phyloP scores from a whole-genome alignment of 2,329 filamentous ascomycete genomes.

The Aureobasidium uvarum region DNA sequence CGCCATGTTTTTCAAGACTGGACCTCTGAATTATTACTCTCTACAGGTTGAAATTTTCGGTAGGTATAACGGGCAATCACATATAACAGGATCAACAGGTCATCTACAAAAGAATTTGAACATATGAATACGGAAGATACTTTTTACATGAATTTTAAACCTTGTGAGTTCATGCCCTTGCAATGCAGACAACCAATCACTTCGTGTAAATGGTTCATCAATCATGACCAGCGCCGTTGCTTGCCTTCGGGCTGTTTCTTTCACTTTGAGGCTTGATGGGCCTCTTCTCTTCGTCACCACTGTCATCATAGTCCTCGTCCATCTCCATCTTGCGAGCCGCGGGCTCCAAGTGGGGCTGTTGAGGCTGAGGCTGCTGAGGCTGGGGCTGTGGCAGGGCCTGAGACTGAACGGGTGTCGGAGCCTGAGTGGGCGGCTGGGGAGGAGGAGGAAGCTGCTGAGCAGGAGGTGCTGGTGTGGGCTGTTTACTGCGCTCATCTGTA shows the following conservation, averaged over 20 bases:
- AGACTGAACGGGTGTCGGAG: slow-evolving; percentile 46
- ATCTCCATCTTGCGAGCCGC: slow-evolving; percentile 95
- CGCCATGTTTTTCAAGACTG: too few relatives aligned
- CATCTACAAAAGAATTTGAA: too few relatives aligned
- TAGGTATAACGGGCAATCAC: too few relatives aligned
- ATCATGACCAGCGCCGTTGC: slow-evolving; percentile 22
- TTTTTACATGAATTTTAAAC: slow-evolving; percentile 9
- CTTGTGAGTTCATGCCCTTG: neutral
- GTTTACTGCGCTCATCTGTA: slow-evolving; percentile 47
- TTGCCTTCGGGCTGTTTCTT: slow-evolving; percentile 43
- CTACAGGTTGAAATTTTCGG: too few relatives aligned
- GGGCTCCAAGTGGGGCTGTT: slow-evolving; percentile 61
- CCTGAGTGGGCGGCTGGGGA: slow-evolving; percentile 46
- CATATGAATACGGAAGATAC: neutral
- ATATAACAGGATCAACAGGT: neutral
- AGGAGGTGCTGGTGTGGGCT: slow-evolving; percentile 41
- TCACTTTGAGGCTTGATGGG: slow-evolving; percentile 47
- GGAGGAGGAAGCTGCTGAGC: slow-evolving; percentile 53
- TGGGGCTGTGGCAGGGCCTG: slow-evolving; percentile 31
- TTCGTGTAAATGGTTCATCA: neutral
- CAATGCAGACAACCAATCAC: neutral
- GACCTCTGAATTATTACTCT: too few relatives aligned
- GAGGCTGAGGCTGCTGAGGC: slow-evolving; percentile 28
- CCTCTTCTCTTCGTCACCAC: slow-evolving; percentile 75
- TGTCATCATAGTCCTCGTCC: slow-evolving; percentile 96